These are phyloP conservation scores for Aureobasidium leucospermi DNA, from an alignment of 2,329 filamentous ascomycete species.

Conservation along the genomic window DNA sequence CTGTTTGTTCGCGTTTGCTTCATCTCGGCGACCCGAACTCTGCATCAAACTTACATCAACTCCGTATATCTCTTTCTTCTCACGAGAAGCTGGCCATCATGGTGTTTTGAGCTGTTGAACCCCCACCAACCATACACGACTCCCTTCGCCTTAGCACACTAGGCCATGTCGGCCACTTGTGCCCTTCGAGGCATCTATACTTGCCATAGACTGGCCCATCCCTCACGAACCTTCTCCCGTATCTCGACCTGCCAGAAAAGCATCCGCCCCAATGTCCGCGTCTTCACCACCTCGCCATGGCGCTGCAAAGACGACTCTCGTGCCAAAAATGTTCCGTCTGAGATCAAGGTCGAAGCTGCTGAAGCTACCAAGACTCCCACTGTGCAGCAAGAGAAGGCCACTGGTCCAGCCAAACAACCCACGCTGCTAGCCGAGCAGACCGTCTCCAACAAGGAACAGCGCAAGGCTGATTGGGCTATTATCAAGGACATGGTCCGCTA, in stretches of 20 bases:
- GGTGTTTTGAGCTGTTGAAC: slow-evolving; percentile 7
- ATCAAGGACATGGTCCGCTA: slow-evolving; percentile 97
- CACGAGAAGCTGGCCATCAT: slow-evolving; percentile 13
- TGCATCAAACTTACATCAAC: background rate
- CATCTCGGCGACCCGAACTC: background rate
- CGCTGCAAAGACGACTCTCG: slow-evolving; percentile 32
- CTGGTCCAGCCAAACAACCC: slow-evolving; percentile 36
- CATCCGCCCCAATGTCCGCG: slow-evolving; percentile 21
- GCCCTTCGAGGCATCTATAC: slow-evolving; percentile 2
- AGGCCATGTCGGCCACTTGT: background rate
- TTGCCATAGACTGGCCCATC: background rate
- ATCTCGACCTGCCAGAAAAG: slow-evolving; percentile 9
- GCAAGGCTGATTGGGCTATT: slow-evolving; percentile 96
- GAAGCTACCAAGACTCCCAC: slow-evolving; percentile 30
- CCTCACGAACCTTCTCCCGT: background rate
- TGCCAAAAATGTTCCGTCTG: slow-evolving; percentile 21
- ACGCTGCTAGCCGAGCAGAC: slow-evolving; percentile 59
- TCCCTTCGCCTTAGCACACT: background rate
- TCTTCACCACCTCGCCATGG: slow-evolving; percentile 39
- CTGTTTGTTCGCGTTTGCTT: background rate
- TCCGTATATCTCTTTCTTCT: background rate
- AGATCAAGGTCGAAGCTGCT: slow-evolving; percentile 22
- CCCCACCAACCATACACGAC: background rate
- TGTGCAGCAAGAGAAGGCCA: slow-evolving; percentile 26
- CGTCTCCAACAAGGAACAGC: slow-evolving; percentile 71